These are phyloP conservation scores for Epichloe sp. DNA, from an alignment of 2,329 filamentous ascomycete species.

Conservation along the genomic window DNA sequence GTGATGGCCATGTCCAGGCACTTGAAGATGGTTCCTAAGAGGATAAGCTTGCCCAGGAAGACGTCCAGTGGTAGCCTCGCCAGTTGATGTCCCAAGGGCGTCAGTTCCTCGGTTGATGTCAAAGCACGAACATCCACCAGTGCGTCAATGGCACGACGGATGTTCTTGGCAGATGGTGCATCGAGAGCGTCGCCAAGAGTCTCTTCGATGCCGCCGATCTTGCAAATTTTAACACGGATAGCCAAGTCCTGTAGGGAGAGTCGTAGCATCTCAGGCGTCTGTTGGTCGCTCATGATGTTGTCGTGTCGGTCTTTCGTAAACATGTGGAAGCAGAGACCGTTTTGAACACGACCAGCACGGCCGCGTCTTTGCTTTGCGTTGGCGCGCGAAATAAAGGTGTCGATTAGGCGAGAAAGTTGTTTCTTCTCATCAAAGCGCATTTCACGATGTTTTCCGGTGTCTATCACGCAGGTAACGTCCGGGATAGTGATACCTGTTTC, in stretches of 20 bases:
- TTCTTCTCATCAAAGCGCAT: conserved; percentile 93
- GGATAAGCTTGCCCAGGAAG: conserved; percentile 83
- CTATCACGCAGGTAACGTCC: conserved; percentile 92
- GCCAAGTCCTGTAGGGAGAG: conserved; percentile 89
- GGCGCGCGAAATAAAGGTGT: conserved; percentile 88
- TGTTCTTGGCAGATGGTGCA: conserved; percentile 81
- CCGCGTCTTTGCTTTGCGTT: conserved; percentile 93
- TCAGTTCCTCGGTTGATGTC: conserved; percentile 69
- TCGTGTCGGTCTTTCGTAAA: conserved; percentile 89
- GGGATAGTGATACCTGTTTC: conserved; percentile 98
- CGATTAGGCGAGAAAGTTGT: conserved; percentile 79
- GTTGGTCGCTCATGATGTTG: conserved; percentile 72
- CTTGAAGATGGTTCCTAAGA: conserved; percentile 75
- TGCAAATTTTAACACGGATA: conserved; percentile 94
- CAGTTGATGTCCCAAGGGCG: conserved; percentile 72
- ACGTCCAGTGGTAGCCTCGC: conserved; percentile 86
- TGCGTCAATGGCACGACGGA: conserved; percentile 82
- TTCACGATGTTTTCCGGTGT: conserved; percentile 92
- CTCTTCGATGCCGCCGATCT: conserved; percentile 83
- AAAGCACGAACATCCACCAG: conserved; percentile 86
- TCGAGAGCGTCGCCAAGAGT: conserved; percentile 81
- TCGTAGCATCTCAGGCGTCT: conserved; percentile 91
- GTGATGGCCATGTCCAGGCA: conserved; percentile 88
- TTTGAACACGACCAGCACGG: conserved; percentile 86
- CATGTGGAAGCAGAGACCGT: conserved; percentile 89